Conservation (phyloP, 768 basidiomycete species). For the Hericium coralloides region DNA sequence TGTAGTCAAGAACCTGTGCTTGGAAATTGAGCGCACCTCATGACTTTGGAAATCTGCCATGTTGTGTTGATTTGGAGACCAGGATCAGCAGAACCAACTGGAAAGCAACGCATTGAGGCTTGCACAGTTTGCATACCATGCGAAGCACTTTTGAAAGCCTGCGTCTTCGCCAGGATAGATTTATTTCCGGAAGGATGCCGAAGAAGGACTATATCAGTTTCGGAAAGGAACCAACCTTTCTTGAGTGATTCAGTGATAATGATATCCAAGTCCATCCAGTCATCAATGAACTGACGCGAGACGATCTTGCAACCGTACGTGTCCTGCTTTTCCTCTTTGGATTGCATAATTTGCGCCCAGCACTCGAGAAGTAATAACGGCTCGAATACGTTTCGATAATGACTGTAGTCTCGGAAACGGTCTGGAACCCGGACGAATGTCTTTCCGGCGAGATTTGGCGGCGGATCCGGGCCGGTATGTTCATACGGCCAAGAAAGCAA, state of each 20-base stretch:
- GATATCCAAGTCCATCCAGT: constrained; percentile 76
- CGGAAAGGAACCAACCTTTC: constrained; percentile 67
- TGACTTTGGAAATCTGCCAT: constrained; percentile 74
- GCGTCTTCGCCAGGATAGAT: constrained; percentile 65
- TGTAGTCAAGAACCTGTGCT: neutral
- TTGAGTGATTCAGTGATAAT: constrained; percentile 47
- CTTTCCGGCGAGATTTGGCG: constrained; percentile 31
- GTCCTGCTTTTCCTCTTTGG: constrained; percentile 57
- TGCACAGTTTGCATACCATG: constrained; percentile 34
- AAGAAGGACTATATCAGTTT: constrained; percentile 82
- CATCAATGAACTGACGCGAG: constrained; percentile 64
- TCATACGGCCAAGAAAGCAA: constrained; percentile 86
- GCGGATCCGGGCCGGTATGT: constrained; percentile 53
- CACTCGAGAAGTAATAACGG: constrained; percentile 83
- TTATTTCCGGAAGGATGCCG: constrained; percentile 44
- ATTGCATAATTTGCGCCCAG: constrained; percentile 79
- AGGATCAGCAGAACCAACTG: constrained; percentile 31
- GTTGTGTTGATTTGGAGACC: constrained; percentile 54
- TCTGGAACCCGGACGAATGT: constrained; percentile 45
- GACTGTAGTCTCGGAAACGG: constrained; percentile 49
- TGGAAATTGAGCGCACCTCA: constrained; percentile 48
- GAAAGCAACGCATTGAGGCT: constrained; percentile 17
- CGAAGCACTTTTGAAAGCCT: constrained; percentile 32
- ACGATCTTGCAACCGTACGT: constrained; percentile 54
- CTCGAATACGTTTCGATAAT: constrained; percentile 72